These are phyloP conservation scores for Remersonia thermophila DNA, from an alignment of 2,329 filamentous ascomycete species.

Conservation along the genomic window DNA sequence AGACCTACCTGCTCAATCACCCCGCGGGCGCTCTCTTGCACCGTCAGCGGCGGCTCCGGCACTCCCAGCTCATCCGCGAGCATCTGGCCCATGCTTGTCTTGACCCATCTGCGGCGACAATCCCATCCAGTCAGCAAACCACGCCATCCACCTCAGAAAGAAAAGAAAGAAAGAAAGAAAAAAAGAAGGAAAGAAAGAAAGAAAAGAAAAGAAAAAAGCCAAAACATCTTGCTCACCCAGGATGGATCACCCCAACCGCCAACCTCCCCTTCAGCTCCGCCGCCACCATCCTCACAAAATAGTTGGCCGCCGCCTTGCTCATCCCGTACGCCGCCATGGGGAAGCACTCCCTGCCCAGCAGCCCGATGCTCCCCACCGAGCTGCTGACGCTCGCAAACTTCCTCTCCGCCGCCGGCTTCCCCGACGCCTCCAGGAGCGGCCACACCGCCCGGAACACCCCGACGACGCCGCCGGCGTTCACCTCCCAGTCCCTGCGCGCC, in stretches of 20 bases:
- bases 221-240: constrained; percentile 19
- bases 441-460: constrained; percentile 17
- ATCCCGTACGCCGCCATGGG: constrained; percentile 18
- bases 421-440: constrained; percentile 9
- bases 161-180: background rate
- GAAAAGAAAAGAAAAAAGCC: background rate
- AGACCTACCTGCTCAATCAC: constrained; percentile 17
- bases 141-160: too few relatives aligned
- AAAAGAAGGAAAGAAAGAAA: background rate
- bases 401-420: background rate
- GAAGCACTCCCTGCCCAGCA: constrained; percentile 13
- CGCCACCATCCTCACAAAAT: constrained; percentile 17
- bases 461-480: constrained; percentile 17
- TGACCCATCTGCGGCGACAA: constrained; percentile 15
- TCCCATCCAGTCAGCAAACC: background rate
- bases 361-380: constrained; percentile 18
- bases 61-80: constrained; percentile 18
- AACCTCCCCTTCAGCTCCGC: constrained; percentile 14
- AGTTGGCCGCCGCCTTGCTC: constrained; percentile 21
- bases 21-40: constrained; percentile 15
- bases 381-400: constrained; percentile 19
- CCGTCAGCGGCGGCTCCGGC: constrained; percentile 14
- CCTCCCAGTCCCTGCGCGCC: constrained; percentile 13
- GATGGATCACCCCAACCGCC: constrained; percentile 19
- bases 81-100: constrained; percentile 18